Evolutionary conservation across 352 stramenopile genomes (phyloP).

Genomic region (Phytophthora pluvialis): DNA sequence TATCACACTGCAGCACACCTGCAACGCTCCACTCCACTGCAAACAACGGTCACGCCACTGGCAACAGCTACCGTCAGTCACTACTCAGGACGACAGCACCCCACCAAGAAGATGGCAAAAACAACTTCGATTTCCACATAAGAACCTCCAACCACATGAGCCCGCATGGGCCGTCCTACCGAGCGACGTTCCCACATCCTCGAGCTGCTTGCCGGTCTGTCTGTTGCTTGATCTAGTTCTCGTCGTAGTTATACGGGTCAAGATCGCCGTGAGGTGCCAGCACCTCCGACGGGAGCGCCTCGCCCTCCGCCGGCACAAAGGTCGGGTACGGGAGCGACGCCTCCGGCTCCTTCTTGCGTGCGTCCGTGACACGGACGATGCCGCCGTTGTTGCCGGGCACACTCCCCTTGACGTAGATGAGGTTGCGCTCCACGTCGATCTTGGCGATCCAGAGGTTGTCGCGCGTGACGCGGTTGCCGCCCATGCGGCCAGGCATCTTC

Average conservation of each 20-base stretch:
- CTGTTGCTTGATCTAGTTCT: constrained; percentile 55
- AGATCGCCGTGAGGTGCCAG: constrained; percentile 76
- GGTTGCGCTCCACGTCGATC: constrained; percentile 93
- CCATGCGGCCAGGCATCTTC: constrained; percentile 99
- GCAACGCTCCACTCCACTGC: no score
- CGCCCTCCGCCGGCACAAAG: constrained; percentile 58
- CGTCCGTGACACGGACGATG: constrained; percentile 87
- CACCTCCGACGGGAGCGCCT: constrained; percentile 66
- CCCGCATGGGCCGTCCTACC: constrained; percentile 3
- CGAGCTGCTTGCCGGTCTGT: constrained; percentile 13
- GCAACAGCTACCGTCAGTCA: not conserved
- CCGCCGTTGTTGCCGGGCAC: constrained; percentile 92
- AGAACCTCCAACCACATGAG: constrained; percentile 6
- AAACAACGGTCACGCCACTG: not conserved
- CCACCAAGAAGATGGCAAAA: constrained; percentile 13
- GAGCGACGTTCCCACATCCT: not conserved
- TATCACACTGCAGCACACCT: no score
- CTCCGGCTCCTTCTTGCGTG: constrained; percentile 82
- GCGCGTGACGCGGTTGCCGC: constrained; percentile 93
- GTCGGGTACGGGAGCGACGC: constrained; percentile 83
- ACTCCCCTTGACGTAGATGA: constrained; percentile 94
- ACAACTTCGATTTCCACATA: constrained; percentile 25
- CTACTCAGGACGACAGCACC: no score
- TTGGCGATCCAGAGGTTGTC: constrained; percentile 96
- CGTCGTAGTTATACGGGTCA: constrained; percentile 90